A percentile compares a stretch with the other conserved stretches of the same genome.
Conservation (phyloP, 805 yeast genomes). For the Isabelozyma gotoi region DNA sequence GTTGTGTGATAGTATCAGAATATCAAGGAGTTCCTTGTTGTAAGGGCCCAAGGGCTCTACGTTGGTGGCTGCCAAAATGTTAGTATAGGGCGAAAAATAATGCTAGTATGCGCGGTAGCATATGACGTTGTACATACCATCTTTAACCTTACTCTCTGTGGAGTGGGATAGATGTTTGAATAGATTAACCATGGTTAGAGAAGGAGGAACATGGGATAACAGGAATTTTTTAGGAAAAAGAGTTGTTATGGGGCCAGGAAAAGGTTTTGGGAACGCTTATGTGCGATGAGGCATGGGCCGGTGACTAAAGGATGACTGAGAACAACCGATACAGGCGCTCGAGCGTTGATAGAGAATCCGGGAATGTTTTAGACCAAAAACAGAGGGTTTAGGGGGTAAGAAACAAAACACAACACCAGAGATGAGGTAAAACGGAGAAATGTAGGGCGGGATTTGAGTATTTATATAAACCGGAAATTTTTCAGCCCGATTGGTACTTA, state of each 20-base stretch:
- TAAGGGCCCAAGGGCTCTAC: conserved; percentile 57
- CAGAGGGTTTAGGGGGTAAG: no score
- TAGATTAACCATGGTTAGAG: conserved; percentile 4
- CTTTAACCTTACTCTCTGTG: conserved; percentile 14
- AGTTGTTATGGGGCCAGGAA: background rate
- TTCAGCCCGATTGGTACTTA: background rate
- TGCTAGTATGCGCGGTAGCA: conserved; percentile 2
- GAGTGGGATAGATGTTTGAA: conserved; percentile 10
- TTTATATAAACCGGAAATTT: background rate
- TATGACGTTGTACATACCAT: conserved; percentile 15
- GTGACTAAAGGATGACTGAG: no score
- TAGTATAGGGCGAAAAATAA: no score
- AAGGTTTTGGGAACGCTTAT: no score
- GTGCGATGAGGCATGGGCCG: no score
- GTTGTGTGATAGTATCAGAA: conserved; percentile 46
- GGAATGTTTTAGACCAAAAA: no score
- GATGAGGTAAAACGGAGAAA: no score
- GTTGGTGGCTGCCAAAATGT: conserved; percentile 46
- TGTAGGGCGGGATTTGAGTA: no score
- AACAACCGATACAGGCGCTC: no score
- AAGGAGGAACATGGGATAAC: background rate
- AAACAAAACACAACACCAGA: no score
- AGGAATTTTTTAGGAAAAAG: background rate
- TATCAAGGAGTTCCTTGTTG: conserved; percentile 52
- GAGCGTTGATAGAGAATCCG: no score